Evolutionary conservation across 2,329 filamentous ascomycete species (phyloP), one percentile per base, ranked within the genome.

Genomic region (Phialemoniopsis sp.): DNA sequence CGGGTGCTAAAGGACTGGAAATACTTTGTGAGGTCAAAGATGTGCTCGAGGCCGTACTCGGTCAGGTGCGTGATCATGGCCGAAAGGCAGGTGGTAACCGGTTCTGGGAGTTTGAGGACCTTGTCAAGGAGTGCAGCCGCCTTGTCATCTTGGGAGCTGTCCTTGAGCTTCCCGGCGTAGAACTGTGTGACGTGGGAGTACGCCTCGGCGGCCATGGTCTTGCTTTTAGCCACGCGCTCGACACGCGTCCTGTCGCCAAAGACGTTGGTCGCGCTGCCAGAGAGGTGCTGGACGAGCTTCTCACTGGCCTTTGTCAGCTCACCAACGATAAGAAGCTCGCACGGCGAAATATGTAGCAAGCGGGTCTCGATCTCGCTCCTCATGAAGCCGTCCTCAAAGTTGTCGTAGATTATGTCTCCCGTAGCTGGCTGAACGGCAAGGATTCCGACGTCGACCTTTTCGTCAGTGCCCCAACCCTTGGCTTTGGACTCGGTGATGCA

Each of bases 321-420:
- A 13, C 93, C 93, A 2, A 98, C 88, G 33, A 98, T 85, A 26
- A 98, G 72, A 45, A 98, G 89, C 60, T 98, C 93, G 63, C 90
- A 95, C 0, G 93, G 93, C 0, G 91, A 89, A 48, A 98, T 95
- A 58, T 98, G 93, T 21, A 98, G 69, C 18, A 98, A 68, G n/a
- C 93, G 73, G 0, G 93, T 98, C 65, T 98, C 93, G 28, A 98
- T 86, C 58, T 98, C 93, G 53, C 85, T 89, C 36, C 93, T 77
- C 91, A 98, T 95, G 64, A 97, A 97, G 3, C 91, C 89, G 55
- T 98, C 93, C 51, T 97, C 89, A 52, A 98, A 98, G 43, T 85
- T 82, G 55, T 98, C 93, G 53, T 96, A 94, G 40, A 97, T 85
- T 51, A 98, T 89, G 59, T 97, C 91, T 40, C 93, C 93, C 0